Evolutionary conservation across 371 early-diverging fungal species (phyloP), one percentile per base, ranked within the genome.

Genomic region (Apophysomyces sp.): DNA sequence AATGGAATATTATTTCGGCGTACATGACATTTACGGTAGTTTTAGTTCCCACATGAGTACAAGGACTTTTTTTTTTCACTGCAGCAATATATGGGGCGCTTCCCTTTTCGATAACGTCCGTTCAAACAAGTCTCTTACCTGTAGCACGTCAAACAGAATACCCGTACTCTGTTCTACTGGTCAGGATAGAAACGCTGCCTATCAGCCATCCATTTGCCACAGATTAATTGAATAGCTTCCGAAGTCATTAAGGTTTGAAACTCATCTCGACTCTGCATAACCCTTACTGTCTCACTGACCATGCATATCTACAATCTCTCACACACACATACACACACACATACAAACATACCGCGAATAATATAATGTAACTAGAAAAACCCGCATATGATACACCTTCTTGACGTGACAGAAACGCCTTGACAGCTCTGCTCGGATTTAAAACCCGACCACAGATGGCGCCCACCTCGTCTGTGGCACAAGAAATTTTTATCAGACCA

Each of bases 231-330:
- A 44, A 6, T 21, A 44, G 21, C 49, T 21, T 44, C 49, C 49
- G 49, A 44, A 21, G n/a, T 21, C n/a, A 18, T 44, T 44, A 44
- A 44, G 21, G 49, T 44, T 44, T 44, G 49, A 44, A 44, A 44
- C 49, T 44, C n/a, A 44, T 44, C 21, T 44, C 49, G 49, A 44
- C 49, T 44, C 49, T 44, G 49, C 49, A 44, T 44, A 44, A 44
- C 49, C 49, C 24, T 21, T 44, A 9, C 7, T 21, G 16, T 21
- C 49, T 21, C 49, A 44, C 11, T 44, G 8, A 44, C 49, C 18
- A n/a, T 44, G 49, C 49, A 21, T 26, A 44, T 8, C 9, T 21
- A 34, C 34, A 34, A 34, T 11, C 4, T 8, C 34, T 34, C 11
- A 34, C 34, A 34, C 4, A 34, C 13, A 4, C 34, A 34, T 11